These are phyloP conservation scores for Psophocarpus tetragonolobus DNA, from an alignment of 306 rosid species.

Conservation along the genomic window DNA sequence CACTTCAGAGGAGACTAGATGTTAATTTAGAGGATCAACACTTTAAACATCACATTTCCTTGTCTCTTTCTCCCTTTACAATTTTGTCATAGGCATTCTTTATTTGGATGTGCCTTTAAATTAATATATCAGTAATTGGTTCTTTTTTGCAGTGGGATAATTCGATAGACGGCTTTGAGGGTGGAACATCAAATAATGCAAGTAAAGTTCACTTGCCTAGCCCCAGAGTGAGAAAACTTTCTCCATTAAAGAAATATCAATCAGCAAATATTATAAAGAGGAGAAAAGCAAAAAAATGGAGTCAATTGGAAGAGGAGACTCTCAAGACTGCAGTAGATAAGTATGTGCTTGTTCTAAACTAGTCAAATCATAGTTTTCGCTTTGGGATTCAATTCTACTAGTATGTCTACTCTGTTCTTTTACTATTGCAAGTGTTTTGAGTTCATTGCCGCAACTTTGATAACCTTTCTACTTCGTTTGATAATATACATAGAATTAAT, in stretches of 20 bases:
- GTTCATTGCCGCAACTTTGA: background rate
- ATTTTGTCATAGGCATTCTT: background rate
- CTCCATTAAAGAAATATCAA: slow-evolving; percentile 55
- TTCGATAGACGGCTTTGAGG: slow-evolving; percentile 42
- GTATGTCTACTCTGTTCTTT: background rate
- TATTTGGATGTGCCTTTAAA: background rate
- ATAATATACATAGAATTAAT: background rate
- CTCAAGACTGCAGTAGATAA: slow-evolving; percentile 44
- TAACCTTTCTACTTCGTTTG: background rate
- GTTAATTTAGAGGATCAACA: background rate
- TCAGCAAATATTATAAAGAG: slow-evolving; percentile 31
- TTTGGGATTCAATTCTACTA: background rate
- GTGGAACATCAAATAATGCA: slow-evolving; percentile 22
- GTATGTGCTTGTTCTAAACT: slow-evolving; percentile 43
- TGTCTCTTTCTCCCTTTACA: background rate
- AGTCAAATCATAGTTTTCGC: background rate
- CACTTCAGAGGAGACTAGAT: background rate
- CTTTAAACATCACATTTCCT: background rate
- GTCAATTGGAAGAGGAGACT: slow-evolving; percentile 54
- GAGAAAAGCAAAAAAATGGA: slow-evolving; percentile 65
- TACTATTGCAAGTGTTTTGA: background rate
- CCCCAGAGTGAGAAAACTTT: slow-evolving; percentile 41
- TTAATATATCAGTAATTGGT: background rate
- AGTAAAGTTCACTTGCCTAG: slow-evolving; percentile 44
- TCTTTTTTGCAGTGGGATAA: slow-evolving; percentile 55